Percentiles rank a stretch among this genome's conserved stretches.
Conservation (phyloP, 2,329 filamentous ascomycete species). For the Monascus ruber region DNA sequence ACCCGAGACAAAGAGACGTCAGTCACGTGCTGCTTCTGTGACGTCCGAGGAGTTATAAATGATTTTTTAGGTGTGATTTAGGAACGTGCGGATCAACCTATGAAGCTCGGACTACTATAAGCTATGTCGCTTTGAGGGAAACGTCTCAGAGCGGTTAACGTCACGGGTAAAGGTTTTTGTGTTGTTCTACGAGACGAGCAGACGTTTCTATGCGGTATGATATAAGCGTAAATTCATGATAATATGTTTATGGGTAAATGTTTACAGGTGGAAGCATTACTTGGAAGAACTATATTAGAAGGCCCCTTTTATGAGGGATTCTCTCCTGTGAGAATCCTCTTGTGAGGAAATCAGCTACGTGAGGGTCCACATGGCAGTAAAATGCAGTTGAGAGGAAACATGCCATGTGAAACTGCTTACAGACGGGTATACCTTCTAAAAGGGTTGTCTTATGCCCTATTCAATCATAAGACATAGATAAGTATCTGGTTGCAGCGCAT, state of each 20-base stretch:
- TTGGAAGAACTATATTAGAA: not conserved
- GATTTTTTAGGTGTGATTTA: not conserved
- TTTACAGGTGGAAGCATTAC: not conserved
- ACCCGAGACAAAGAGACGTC: not conserved
- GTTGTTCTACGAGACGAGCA: slow-evolving; percentile 1
- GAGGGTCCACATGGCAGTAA: not conserved
- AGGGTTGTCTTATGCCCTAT: not conserved
- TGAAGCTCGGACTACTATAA: not conserved
- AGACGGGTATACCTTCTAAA: not conserved
- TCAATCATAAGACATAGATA: not conserved
- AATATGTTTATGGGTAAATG: slow-evolving; percentile 1
- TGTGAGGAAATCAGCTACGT: slow-evolving; percentile 2
- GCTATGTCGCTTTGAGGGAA: not conserved
- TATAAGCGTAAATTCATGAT: slow-evolving; percentile 1
- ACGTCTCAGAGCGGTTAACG: slow-evolving; percentile 1
- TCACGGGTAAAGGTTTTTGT: not conserved
- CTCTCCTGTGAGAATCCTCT: too few species aligned
- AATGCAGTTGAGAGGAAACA: not conserved
- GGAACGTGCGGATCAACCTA: slow-evolving; percentile 1
- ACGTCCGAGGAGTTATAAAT: not conserved
- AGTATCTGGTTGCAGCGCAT: too few species aligned
- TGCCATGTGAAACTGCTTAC: not conserved
- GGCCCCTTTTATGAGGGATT: not conserved
- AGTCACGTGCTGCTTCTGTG: not conserved
- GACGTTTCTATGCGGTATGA: slow-evolving; percentile 1